Evolutionary conservation across 2,329 filamentous ascomycete species (phyloP).

Genomic region (Westerdykella aurantiaca): DNA sequence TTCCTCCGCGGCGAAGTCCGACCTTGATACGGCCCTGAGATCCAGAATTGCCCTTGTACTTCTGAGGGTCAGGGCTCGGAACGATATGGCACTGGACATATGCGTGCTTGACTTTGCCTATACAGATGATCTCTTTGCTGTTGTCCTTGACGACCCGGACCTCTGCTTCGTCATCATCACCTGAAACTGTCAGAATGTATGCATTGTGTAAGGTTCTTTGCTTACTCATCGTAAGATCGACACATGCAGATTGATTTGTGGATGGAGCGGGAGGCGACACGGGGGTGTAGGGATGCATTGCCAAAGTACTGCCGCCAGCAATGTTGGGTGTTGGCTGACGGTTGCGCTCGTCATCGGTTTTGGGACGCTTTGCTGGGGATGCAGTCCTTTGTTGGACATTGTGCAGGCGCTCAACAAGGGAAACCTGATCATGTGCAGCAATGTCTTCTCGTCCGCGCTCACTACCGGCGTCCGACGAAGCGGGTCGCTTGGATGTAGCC

Average conservation of each 20-base stretch:
- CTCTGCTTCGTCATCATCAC: slow-evolving; percentile 55
- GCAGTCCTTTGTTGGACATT: slow-evolving; percentile 62
- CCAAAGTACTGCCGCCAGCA: slow-evolving; percentile 34
- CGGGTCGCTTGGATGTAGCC: slow-evolving; percentile 27
- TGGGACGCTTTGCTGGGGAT: slow-evolving; percentile 42
- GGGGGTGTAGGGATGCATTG: slow-evolving; percentile 36
- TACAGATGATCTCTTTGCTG: slow-evolving; percentile 68
- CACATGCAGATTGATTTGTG: slow-evolving; percentile 1
- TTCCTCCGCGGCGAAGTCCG: slow-evolving; percentile 56
- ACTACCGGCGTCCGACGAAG: slow-evolving; percentile 14
- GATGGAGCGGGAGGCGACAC: slow-evolving; percentile 10
- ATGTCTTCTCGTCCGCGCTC: slow-evolving; percentile 21
- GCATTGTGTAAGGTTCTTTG: not conserved
- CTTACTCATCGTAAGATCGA: slow-evolving; percentile 35
- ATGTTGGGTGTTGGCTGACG: slow-evolving; percentile 13
- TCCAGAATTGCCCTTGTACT: slow-evolving; percentile 53
- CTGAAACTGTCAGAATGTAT: slow-evolving; percentile 20
- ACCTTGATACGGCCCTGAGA: slow-evolving; percentile 66
- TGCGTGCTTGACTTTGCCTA: slow-evolving; percentile 66
- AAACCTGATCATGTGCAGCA: slow-evolving; percentile 43
- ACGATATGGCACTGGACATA: slow-evolving; percentile 62
- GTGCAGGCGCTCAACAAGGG: slow-evolving; percentile 70
- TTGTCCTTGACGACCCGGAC: slow-evolving; percentile 54
- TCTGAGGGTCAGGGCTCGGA: slow-evolving; percentile 62
- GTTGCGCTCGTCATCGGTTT: slow-evolving; percentile 19